Conservation (phyloP, 2,329 filamentous ascomycete species). For the Colletotrichum trifolii region DNA sequence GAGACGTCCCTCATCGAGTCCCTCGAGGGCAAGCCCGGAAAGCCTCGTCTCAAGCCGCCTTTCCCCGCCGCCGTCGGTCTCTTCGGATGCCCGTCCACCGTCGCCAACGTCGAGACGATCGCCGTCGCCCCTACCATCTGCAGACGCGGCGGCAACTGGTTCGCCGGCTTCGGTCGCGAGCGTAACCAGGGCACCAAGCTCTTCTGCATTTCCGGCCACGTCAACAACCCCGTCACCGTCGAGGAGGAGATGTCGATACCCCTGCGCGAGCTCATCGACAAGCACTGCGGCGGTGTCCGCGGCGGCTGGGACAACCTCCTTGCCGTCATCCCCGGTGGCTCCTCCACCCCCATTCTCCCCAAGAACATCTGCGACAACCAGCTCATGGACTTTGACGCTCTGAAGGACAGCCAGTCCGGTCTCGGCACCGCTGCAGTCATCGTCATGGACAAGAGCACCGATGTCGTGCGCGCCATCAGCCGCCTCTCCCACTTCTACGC, state of each 20-base stretch:
- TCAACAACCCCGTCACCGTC: slow-evolving; percentile 98
- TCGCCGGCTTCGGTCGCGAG: slow-evolving; percentile 92
- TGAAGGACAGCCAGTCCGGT: slow-evolving; percentile 98
- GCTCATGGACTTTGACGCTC: slow-evolving; percentile 97
- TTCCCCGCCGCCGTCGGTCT: slow-evolving; percentile 98
- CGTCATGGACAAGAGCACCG: slow-evolving; percentile 98
- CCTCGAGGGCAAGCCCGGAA: slow-evolving; percentile 97
- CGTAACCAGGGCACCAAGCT: slow-evolving; percentile 98
- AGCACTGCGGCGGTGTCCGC: slow-evolving; percentile 95
- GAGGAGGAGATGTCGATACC: slow-evolving; percentile 99
- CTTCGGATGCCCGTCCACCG: slow-evolving; percentile 97
- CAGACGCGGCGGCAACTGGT: slow-evolving; percentile 92
- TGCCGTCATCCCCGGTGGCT: slow-evolving; percentile 94
- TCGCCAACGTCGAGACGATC: slow-evolving; percentile 97
- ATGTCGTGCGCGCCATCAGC: slow-evolving; percentile 93
- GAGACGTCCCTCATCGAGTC: slow-evolving; percentile 99
- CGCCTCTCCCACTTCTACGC: slow-evolving; percentile 97
- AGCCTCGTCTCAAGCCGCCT: slow-evolving; percentile 97
- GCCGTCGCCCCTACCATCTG: slow-evolving; percentile 96
- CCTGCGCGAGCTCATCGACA: slow-evolving; percentile 94
- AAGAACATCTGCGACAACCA: slow-evolving; percentile 92
- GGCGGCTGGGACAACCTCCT: slow-evolving; percentile 98
- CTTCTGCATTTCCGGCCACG: slow-evolving; percentile 97
- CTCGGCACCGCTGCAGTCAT: slow-evolving; percentile 97
- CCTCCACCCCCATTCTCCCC: slow-evolving; percentile 94